Base-by-base conservation (phyloP, 192 early-diverging fungal species). In the Rhizophagus clarus region DNA sequence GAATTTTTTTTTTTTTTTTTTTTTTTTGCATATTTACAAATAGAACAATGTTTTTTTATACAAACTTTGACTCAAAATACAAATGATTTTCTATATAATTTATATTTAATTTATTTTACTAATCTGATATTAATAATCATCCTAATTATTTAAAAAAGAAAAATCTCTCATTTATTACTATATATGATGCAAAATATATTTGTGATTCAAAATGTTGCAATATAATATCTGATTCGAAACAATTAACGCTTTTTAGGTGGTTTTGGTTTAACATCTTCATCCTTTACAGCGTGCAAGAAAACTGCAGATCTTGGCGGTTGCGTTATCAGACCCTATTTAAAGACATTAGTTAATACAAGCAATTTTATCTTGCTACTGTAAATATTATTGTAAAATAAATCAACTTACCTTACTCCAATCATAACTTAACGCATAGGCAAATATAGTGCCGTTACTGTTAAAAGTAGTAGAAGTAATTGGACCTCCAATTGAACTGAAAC, bases 401-500 rank as follows among this genome's bases (percentile, higher is more conserved):
- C 10, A 7, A n/a, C 15, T 76, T 88, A 90, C 91, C 84, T 92
- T 88, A 81, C 86, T 87, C 94, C 94, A 95, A 86, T 96, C 95
- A 81, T 98, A 99, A 24, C 94, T 90, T 14, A 92, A 77, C 2
- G 93, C 95, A 81, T 99, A 99, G 14, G 97, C 96, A 88, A 97
- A 97, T 70, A 97, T 94, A 40, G 84, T 88, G 29, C 97, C 97
- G 60, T 92, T 94, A 28, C 80, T 69, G 71, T 91, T 95, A 85
- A 97, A 98, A 14, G 94, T 90, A 15, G 93, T 88, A 42, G 90
- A 85, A 3, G 91, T 78, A 72, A 99, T 92, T 28, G 93, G 91
- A 10, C 80, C 87, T 32, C 88, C 89, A 20, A 92, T 84, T 29
- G 91, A 90, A 42, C 84, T 67, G 82, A 95, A 93, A 22, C 83